Evolutionary conservation across 345 rosid species (phyloP).

Genomic region (Corchorus capsularis): DNA sequence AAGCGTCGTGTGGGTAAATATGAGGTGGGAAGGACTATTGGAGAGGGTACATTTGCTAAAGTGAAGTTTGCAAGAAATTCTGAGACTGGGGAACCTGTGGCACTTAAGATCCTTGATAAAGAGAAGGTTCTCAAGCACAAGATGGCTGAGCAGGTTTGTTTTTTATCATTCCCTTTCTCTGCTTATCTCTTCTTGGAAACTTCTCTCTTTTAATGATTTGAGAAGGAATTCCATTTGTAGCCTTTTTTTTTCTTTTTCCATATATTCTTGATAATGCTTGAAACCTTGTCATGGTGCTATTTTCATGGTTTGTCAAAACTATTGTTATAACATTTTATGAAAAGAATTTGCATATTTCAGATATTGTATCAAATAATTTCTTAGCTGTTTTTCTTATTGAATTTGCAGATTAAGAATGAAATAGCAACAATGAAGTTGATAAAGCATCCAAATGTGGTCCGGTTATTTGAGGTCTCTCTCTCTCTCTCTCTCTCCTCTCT

Average conservation of each 20-base stretch:
- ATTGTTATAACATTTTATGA: not conserved
- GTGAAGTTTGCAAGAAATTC: slow-evolving; percentile 94
- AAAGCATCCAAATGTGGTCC: slow-evolving; percentile 95
- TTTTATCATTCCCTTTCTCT: not conserved
- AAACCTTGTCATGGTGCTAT: not conserved
- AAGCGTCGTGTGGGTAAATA: slow-evolving; percentile 89
- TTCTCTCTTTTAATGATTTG: not conserved
- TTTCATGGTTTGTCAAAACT: not conserved
- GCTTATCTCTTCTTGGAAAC: not conserved
- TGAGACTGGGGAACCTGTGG: slow-evolving; percentile 80
- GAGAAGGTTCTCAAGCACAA: slow-evolving; percentile 95
- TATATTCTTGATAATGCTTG: not conserved
- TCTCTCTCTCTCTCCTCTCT: slow-evolving; percentile 22
- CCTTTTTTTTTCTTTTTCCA: not conserved
- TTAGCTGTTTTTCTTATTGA: slow-evolving; percentile 23
- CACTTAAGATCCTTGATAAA: slow-evolving; percentile 94
- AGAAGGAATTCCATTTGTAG: not conserved
- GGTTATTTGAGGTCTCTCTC: slow-evolving; percentile 66
- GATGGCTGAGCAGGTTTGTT: slow-evolving; percentile 91
- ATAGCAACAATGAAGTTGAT: slow-evolving; percentile 90
- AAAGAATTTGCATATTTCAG: not conserved
- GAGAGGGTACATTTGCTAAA: slow-evolving; percentile 97
- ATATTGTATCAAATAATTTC: slow-evolving; percentile 1
- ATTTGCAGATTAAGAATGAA: slow-evolving; percentile 82
- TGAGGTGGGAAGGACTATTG: slow-evolving; percentile 95